These are phyloP conservation scores for Rhazya stricta DNA, from an alignment of 257 asterid genomes.

Conservation along the genomic window DNA sequence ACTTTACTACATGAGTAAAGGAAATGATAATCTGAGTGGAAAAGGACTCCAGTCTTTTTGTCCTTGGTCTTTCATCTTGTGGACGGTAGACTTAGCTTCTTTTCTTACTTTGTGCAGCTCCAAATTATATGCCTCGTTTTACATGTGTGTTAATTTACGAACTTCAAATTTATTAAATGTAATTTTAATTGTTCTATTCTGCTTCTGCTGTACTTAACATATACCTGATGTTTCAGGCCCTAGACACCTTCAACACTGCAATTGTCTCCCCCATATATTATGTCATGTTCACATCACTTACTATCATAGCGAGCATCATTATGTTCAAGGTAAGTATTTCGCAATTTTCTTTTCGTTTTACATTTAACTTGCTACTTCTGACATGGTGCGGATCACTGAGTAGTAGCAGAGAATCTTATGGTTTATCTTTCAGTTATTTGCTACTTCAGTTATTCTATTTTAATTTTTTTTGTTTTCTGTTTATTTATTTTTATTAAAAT, in stretches of 20 bases:
- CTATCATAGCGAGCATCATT: slow-evolving; percentile 75
- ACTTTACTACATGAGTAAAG: neutral
- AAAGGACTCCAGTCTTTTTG: neutral
- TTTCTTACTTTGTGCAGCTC: neutral
- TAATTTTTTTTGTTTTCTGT: too few species aligned
- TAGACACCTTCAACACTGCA: slow-evolving; percentile 93
- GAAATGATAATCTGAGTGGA: neutral
- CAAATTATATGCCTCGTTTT: neutral
- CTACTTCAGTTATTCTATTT: too few species aligned
- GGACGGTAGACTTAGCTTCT: neutral
- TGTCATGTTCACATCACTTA: slow-evolving; percentile 76
- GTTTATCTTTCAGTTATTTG: neutral
- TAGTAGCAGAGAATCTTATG: neutral
- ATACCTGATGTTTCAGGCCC: slow-evolving; percentile 56
- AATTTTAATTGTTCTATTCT: neutral
- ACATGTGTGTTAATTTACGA: neutral
- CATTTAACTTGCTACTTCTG: neutral
- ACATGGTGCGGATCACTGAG: neutral
- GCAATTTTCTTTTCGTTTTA: neutral
- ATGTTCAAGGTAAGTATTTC: slow-evolving; percentile 68
- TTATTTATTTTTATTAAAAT: too few species aligned
- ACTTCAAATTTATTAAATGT: neutral
- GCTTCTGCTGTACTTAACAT: slow-evolving; percentile 10
- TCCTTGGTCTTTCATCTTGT: slow-evolving; percentile 2
- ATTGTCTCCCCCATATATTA: slow-evolving; percentile 90